Evolutionary conservation across 2,329 filamentous ascomycete species (phyloP), one percentile per base, ranked within the genome.

Genomic region (Cladosporium sp.): DNA sequence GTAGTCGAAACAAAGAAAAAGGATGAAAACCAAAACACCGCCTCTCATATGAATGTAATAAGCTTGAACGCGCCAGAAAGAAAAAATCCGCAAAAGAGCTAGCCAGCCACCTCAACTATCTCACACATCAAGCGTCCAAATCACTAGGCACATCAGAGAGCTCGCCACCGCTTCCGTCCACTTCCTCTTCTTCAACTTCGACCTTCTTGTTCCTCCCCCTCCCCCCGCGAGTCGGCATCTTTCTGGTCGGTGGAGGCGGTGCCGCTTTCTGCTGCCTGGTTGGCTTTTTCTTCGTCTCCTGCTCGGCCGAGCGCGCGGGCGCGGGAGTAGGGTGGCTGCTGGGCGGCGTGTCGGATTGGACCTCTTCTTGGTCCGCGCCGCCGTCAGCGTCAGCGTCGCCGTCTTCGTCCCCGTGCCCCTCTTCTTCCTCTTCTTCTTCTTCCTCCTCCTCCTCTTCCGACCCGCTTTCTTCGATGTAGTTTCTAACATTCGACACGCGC

Each of bases 391-490:
- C 56, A 2, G 13, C 49, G 27, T 47, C 32, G 4, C 17, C 42
- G 27, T 53, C 50, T 12, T 50, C 51, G 18, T 51, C 30, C 44
- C 61, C 64, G 22, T 68, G 48, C 48, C 62, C 60, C 13, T n/a
- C n/a, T 12, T 11, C 30, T n/a, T 32, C 30, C 4, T 9, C 30
- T n/a, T 32, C 30, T 11, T 30, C 27, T 7, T 32, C n/a, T 11
- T 62, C 67, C 37, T 65, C 64, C 3, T 61, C 64, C 11, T 70
- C 71, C 22, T 72, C 69, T 20, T 73, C 72, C 38, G 70, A 70
- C 47, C 68, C 70, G 30, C 67, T 70, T 15, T 69, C 55, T 47
- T 76, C 74, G 3, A 68, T 65, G 52, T 78, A 78, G 57, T 68
- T 77, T 57, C 71, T 73, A 40, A 43, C 62, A 44, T 51, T 64